Percentiles rank a stretch among this genome's conserved stretches.
phyloP scores from a whole-genome alignment of 352 stramenopile genomes.

The Globisporangium perplexum region DNA sequence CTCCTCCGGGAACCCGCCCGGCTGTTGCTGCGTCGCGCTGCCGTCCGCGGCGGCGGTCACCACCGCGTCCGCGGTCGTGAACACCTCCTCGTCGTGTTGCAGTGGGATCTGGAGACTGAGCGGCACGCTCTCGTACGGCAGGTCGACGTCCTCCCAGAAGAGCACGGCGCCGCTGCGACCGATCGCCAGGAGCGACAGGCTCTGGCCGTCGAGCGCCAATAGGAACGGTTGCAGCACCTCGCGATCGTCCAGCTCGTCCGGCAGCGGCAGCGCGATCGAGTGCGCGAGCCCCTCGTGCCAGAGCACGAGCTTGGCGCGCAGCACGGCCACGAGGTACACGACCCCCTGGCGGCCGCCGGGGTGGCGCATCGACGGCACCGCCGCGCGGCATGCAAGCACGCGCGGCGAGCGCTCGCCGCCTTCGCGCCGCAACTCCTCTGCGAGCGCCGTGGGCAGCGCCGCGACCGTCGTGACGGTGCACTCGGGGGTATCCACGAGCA shows the following conservation, averaged over 20 bases:
- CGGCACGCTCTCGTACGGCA: constrained; percentile 70
- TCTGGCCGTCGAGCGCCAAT: constrained; percentile 55
- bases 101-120: constrained; percentile 77
- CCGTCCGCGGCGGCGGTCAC: constrained; percentile 15
- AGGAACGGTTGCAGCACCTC: constrained; percentile 61
- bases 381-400: constrained; percentile 31
- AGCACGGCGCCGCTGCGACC: constrained; percentile 56
- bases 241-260: constrained; percentile 42
- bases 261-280: constrained; percentile 43
- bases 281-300: constrained; percentile 46
- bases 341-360: constrained; percentile 44
- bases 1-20: neutral
- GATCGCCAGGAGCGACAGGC: constrained; percentile 66
- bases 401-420: constrained; percentile 10
- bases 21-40: neutral
- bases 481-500: constrained; percentile 50
- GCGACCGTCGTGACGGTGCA: constrained; percentile 46
- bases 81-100: constrained; percentile 39
- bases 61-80: constrained; percentile 35
- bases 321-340: constrained; percentile 47
- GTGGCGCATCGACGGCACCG: constrained; percentile 35
- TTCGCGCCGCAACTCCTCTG: constrained; percentile 3
- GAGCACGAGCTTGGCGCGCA: constrained; percentile 57
- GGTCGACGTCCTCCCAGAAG: constrained; percentile 79
- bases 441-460: constrained; percentile 29